Evolutionary conservation across 2,329 filamentous ascomycete genomes (phyloP).

Genomic region (Paraphoma sp.): DNA sequence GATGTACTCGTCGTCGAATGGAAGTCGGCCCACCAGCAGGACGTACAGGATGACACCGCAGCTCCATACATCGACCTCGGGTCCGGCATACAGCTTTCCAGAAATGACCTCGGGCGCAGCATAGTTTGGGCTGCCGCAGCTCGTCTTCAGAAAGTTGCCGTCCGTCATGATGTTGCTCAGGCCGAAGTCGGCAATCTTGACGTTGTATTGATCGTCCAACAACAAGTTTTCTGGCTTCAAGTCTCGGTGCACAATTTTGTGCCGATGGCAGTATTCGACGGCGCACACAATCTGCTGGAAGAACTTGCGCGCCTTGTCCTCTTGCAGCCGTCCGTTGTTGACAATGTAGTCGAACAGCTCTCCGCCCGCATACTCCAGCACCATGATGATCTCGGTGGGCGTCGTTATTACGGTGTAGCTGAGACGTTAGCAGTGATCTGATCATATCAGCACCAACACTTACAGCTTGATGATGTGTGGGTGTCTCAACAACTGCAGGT

Average conservation of each 20-base stretch:
- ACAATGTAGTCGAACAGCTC: conserved; percentile 99
- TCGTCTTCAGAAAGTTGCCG: conserved; percentile 98
- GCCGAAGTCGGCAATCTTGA: conserved; percentile 99
- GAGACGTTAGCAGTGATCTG: conserved; percentile 8
- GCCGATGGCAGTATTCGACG: conserved; percentile 97
- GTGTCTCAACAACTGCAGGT: conserved; percentile 91
- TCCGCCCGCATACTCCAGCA: conserved; percentile 94
- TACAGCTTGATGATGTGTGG: conserved; percentile 99
- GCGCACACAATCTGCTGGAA: conserved; percentile 99
- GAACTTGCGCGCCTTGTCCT: conserved; percentile 92
- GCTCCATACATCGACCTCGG: conserved; percentile 98
- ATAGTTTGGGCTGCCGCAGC: conserved; percentile 97
- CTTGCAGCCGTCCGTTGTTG: conserved; percentile 87
- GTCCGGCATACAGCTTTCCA: conserved; percentile 95
- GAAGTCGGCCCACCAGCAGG: conserved; percentile 71
- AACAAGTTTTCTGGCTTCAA: conserved; percentile 96
- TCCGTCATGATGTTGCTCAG: conserved; percentile 99
- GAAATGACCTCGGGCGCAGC: conserved; percentile 97
- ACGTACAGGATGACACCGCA: conserved; percentile 84
- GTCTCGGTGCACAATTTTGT: conserved; percentile 98
- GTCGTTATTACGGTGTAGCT: conserved; percentile 98
- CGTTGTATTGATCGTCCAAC: conserved; percentile 92
- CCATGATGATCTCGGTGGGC: conserved; percentile 95
- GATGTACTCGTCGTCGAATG: conserved; percentile 98
- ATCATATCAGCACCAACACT: conserved; percentile 35